Evolutionary conservation across 768 basidiomycete species (phyloP), one percentile per base, ranked within the genome.

Genomic region (Hygrocybe coccinea): DNA sequence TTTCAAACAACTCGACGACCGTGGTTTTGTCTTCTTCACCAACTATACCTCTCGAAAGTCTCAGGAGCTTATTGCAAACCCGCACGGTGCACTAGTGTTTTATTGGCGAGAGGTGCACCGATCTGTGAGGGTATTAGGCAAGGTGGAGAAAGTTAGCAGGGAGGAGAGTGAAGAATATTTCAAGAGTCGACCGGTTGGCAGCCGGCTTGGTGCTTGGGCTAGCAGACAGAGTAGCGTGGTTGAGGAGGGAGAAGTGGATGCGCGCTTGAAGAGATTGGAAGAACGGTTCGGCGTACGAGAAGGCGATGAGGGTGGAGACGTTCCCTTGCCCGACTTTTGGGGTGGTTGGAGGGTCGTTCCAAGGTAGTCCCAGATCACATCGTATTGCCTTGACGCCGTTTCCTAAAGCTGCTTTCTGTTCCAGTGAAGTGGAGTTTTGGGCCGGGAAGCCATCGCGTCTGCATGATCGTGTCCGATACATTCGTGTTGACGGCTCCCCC

Each of bases 281-380:
- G 73, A 79, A 46, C 77, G 76, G 35, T 92, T 91, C 64, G 76
- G 74, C 15, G 74, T 77, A 15, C 59, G 70, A 15, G 73, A 73
- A 5, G 70, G 60, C 7, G 72, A 71, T 35, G 67, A 67, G 25
- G 74, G 78, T 1, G 74, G 67, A 10, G 75, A 83, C 25, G 76
- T 97, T 11, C 87, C 89, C 0, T 74, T 86, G 46, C 95, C 95
- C 2, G 85, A 90, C 7, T 91, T 91, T 69, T 98, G 95, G 95
- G 95, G 95, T 57, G 95, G 95, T 3, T 97, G 92, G 89, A 79
- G 95, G 62, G 79, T 98, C 34, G 77, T 97, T n/a, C 95, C 95
- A 24, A 79, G 79, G 92, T 95, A 62, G n/a, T n/a, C n/a, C n/a
- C 85, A 37, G 60, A 19, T 41, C 25, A 49, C 43, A 50, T 56